These are phyloP conservation scores for Phylloporus sp. DNA, from an alignment of 768 basidiomycete genomes.

Conservation along the genomic window DNA sequence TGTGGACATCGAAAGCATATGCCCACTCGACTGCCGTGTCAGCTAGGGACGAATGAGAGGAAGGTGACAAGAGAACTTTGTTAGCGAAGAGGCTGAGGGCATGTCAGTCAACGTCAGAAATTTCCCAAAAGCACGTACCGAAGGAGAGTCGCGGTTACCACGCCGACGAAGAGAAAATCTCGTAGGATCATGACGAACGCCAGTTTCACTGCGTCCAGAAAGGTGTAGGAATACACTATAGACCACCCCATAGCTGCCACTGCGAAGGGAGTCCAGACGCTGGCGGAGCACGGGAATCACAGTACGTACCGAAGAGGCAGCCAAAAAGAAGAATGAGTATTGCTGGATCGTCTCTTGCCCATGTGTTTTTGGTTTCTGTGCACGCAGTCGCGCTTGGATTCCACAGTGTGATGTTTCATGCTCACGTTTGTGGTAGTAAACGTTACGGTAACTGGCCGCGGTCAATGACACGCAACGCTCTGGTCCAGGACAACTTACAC, in stretches of 20 bases:
- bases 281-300: neutral
- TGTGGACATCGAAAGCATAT: slow-evolving; percentile 96
- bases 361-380: slow-evolving; percentile 94
- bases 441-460: slow-evolving; percentile 76
- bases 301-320: slow-evolving; percentile 60
- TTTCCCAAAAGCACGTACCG: slow-evolving; percentile 45
- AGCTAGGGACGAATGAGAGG: slow-evolving; percentile 66
- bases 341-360: slow-evolving; percentile 97
- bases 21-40: slow-evolving; percentile 83
- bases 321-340: slow-evolving; percentile 83
- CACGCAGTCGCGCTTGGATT: neutral
- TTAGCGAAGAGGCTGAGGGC: slow-evolving; percentile 63
- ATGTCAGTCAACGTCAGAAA: slow-evolving; percentile 11
- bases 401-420: neutral
- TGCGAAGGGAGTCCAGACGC: slow-evolving; percentile 26
- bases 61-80: slow-evolving; percentile 62
- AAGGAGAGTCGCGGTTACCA: slow-evolving; percentile 68
- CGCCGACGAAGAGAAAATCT: slow-evolving; percentile 80
- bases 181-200: slow-evolving; percentile 82
- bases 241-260: slow-evolving; percentile 86
- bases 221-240: slow-evolving; percentile 67
- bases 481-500: slow-evolving; percentile 53
- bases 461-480: slow-evolving; percentile 10
- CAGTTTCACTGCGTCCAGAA: slow-evolving; percentile 54
- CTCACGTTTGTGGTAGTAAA: slow-evolving; percentile 96